Conservation (phyloP, 768 basidiomycete species). For the Xanthoconium purpureum region DNA sequence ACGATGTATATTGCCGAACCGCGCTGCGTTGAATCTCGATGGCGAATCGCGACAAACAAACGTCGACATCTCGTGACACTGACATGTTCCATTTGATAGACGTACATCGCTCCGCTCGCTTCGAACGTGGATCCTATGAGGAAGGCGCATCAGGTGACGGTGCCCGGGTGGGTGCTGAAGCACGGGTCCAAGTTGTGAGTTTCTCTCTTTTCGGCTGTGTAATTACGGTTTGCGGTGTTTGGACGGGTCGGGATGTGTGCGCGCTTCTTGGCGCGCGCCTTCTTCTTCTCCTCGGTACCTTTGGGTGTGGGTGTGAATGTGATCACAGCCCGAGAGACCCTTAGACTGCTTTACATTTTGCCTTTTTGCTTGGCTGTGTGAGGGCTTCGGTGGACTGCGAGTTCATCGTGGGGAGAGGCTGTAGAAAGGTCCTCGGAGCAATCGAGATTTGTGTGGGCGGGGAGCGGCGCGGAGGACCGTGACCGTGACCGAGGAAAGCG, state of each 20-base stretch:
- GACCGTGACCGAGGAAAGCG: slow-evolving; percentile 8
- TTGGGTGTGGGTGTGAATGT: neutral
- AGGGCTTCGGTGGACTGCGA: neutral
- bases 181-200: slow-evolving; percentile 35
- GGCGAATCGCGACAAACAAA: slow-evolving; percentile 1
- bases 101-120: slow-evolving; percentile 42
- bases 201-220: neutral
- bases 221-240: neutral
- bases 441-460: slow-evolving; percentile 15
- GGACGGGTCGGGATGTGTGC: neutral
- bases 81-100: slow-evolving; percentile 19
- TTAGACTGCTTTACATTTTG: neutral
- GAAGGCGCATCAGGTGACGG: slow-evolving; percentile 23
- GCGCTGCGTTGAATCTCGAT: neutral
- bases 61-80: neutral
- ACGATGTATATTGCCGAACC: too few species aligned
- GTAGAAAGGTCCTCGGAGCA: slow-evolving; percentile 9
- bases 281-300: neutral
- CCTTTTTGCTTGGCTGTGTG: neutral
- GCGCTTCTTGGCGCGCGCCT: neutral
- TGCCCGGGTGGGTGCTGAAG: slow-evolving; percentile 27
- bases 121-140: slow-evolving; percentile 38
- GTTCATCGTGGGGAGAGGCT: slow-evolving; percentile 8
- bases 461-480: neutral
- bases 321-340: neutral